Base-by-base conservation (phyloP, 2,329 filamentous ascomycete species). In the Pseudocercospora cruenta region DNA sequence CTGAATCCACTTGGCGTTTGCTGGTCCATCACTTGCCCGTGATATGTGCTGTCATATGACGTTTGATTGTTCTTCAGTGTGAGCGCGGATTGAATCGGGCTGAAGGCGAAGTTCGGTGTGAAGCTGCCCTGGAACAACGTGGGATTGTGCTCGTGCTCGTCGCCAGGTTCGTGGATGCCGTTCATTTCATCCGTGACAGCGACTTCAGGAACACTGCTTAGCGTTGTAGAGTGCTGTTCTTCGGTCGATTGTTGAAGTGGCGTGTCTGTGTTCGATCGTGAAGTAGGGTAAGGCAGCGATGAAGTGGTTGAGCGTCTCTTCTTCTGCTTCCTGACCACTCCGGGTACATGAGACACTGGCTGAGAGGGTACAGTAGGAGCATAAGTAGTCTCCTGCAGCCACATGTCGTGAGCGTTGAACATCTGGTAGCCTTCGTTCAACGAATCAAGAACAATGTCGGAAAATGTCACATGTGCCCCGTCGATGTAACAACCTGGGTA, bases 401-500 rank as follows among this genome's bases (percentile, higher is more conserved):
- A 60, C 58, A 58, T 61, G 7, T 67, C 61, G 21, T 60, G 33
- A 19, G 60, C 47, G 24, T 57, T 62, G 14, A 45, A 45, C 22
- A 63, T 33, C 14, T 47, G 57, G 9, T 64, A 59, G 19, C 54
- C 51, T 33, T 65, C 57, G n/a, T 65, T 49, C 14, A 39, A 14
- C 4, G 61, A 7, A 16, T 68, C 68, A 1, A 69, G 39, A 33
- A 85, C 78, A 1, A 90, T 85, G 71, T 94, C 91, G 1, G 86
- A 80, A 62, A 95, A 86, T 16, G 86, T 90, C 43, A 94, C 82
- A 73, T 93, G 91, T 1, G 91, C 88, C 1, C 90, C 87, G 72
- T 95, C 91, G 62, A 95, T 91, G 4, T 84, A 82, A 64, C 88
- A 84, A 0, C 88, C 90, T 0, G 87, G 88, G 21, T 96, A 96